Evolutionary conservation across 1,284 basidiomycete species (phyloP).

Genomic region (Pascua sp.): DNA sequence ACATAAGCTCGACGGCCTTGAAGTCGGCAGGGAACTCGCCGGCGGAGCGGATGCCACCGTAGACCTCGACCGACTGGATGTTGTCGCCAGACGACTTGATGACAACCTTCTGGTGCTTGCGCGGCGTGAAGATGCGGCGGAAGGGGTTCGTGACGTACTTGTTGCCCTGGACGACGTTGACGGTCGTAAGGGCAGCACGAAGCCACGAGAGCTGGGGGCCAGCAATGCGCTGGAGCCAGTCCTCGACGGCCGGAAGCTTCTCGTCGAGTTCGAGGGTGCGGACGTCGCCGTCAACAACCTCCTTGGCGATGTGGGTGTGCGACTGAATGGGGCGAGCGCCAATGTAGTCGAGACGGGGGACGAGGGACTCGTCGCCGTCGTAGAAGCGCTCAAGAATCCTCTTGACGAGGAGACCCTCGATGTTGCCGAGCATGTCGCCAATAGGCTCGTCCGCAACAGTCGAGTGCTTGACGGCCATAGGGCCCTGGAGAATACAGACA

Average conservation of each 20-base stretch:
- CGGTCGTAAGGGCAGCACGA: constrained; percentile 74
- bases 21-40: constrained; percentile 67
- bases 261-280: constrained; percentile 61
- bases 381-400: constrained; percentile 81
- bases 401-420: constrained; percentile 72
- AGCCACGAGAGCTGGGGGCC: constrained; percentile 81
- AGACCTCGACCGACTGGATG: constrained; percentile 58
- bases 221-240: constrained; percentile 82
- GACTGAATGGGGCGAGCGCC: constrained; percentile 56
- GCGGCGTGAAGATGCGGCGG: constrained; percentile 79
- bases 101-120: constrained; percentile 70
- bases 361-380: constrained; percentile 67
- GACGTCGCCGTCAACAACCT: constrained; percentile 54
- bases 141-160: constrained; percentile 86
- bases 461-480: constrained; percentile 86
- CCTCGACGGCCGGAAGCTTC: constrained; percentile 58
- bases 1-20: constrained; percentile 78
- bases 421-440: constrained; percentile 82
- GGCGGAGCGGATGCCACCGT: constrained; percentile 75
- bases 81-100: constrained; percentile 54
- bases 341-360: constrained; percentile 86
- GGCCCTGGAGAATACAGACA: constrained; percentile 95
- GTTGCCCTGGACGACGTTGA: constrained; percentile 77
- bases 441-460: constrained; percentile 89
- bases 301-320: constrained; percentile 53